Evolutionary conservation across 768 basidiomycete species (phyloP).

Genomic region (Suillus spraguei): DNA sequence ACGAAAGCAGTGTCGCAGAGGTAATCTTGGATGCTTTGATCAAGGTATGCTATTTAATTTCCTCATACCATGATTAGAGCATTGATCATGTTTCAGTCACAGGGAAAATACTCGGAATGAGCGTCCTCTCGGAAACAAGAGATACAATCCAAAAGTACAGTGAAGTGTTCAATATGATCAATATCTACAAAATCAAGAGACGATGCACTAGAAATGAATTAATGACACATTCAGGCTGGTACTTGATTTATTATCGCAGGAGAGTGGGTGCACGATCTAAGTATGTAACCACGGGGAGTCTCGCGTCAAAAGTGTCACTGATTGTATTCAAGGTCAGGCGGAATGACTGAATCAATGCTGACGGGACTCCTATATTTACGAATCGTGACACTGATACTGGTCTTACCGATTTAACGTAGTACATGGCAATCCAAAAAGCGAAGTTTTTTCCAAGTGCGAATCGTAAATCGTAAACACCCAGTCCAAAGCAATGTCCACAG

Average conservation of each 20-base stretch:
- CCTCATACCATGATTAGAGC: background rate
- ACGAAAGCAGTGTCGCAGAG: constrained; percentile 84
- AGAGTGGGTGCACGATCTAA: constrained; percentile 59
- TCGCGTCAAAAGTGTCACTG: background rate
- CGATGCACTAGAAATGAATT: constrained; percentile 43
- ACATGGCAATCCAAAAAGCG: background rate
- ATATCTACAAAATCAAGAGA: background rate
- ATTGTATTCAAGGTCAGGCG: background rate
- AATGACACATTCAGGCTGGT: constrained; percentile 45
- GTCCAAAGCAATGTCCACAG: background rate
- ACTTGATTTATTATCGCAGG: constrained; percentile 55
- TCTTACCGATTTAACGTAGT: background rate
- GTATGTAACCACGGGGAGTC: constrained; percentile 34
- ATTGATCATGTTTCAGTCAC: background rate
- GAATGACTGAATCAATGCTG: background rate
- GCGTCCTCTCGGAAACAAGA: too few species aligned
- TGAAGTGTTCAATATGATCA: too few species aligned
- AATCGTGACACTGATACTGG: background rate
- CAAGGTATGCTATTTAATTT: constrained; percentile 49
- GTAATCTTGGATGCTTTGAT: constrained; percentile 76
- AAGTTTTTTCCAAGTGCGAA: background rate
- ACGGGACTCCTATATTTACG: background rate
- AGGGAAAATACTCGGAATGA: too few species aligned
- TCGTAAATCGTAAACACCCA: background rate
- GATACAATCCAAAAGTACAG: too few species aligned